Conservation (phyloP, 2,329 filamentous ascomycete species). For the Lachnellula subtilissima region DNA sequence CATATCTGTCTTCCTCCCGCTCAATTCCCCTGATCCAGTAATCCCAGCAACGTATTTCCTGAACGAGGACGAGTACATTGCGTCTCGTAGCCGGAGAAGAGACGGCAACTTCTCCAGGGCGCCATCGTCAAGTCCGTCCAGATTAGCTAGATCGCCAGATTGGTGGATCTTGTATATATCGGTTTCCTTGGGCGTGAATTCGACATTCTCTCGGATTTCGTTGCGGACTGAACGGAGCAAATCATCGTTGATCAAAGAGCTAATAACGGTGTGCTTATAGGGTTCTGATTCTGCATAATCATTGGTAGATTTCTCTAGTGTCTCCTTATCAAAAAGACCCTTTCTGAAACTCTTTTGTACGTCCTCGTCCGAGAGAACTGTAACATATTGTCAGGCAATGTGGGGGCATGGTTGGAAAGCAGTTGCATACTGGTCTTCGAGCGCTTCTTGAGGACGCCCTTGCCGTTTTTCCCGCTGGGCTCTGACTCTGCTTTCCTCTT, state of each 20-base stretch:
- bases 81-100: conserved; percentile 86
- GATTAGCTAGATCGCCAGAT: conserved; percentile 92
- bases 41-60: conserved; percentile 83
- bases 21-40: conserved; percentile 80
- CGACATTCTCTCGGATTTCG: conserved; percentile 85
- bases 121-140: conserved; percentile 85
- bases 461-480: conserved; percentile 35
- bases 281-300: conserved; percentile 61
- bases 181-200: conserved; percentile 97
- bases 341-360: conserved; percentile 50
- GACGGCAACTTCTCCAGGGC: conserved; percentile 83
- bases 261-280: conserved; percentile 92
- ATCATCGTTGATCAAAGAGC: conserved; percentile 69
- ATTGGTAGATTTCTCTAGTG: conserved; percentile 54
- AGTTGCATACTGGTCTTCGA: conserved; percentile 37
- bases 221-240: conserved; percentile 81
- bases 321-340: conserved; percentile 58
- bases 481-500: conserved; percentile 56
- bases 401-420: conserved; percentile 6
- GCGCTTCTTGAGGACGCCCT: conserved; percentile 48
- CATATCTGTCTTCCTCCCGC: conserved; percentile 95
- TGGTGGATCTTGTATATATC: conserved; percentile 99
- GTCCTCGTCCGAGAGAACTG: conserved; percentile 30
- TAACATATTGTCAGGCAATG: conserved; percentile 14
- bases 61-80: conserved; percentile 86